Conservation (phyloP, 2,329 filamentous ascomycete genomes). For the Beauveria asiatica region DNA sequence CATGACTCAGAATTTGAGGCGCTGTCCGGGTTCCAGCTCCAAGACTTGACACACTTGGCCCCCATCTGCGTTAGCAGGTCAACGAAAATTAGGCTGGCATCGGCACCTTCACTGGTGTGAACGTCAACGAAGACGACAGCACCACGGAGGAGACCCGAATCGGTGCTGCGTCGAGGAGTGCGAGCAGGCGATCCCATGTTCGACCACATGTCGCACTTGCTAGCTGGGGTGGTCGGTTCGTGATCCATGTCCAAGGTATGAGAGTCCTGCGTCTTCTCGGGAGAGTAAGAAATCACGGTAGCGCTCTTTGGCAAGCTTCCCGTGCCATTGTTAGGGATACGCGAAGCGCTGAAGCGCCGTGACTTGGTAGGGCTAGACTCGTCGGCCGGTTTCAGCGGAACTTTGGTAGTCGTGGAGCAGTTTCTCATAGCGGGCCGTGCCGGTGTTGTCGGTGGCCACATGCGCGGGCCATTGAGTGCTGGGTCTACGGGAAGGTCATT, state of each 20-base stretch:
- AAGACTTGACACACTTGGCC: conserved; percentile 66
- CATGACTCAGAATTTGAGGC: conserved; percentile 26
- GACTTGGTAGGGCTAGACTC: conserved; percentile 42
- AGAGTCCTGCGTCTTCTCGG: conserved; percentile 25
- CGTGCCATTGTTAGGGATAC: conserved; percentile 33
- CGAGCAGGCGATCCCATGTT: conserved; percentile 46
- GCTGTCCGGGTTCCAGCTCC: conserved; percentile 59
- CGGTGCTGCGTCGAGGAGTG: conserved; percentile 46
- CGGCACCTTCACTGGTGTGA: conserved; percentile 69
- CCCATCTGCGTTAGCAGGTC: conserved; percentile 75
- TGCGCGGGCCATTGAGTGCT: conserved; percentile 24
- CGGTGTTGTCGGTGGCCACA: conserved; percentile 44
- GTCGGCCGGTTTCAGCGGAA: conserved; percentile 63
- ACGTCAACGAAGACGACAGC: conserved; percentile 79
- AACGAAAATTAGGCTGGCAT: conserved; percentile 73
- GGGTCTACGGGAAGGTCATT: conserved; percentile 51
- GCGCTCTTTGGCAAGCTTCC: conserved; percentile 36
- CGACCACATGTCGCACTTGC: conserved; percentile 44
- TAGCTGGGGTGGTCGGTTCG: conserved; percentile 22
- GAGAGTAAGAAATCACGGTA: conserved; percentile 47
- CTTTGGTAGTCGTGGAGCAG: conserved; percentile 59
- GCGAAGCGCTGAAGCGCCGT: conserved; percentile 42
- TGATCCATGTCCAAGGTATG: conserved; percentile 13
- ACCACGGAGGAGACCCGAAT: conserved; percentile 52
- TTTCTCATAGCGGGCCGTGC: conserved; percentile 41